These are phyloP conservation scores for Nigrograna mackinnonii DNA, from an alignment of 2,329 filamentous ascomycete genomes.

Conservation along the genomic window DNA sequence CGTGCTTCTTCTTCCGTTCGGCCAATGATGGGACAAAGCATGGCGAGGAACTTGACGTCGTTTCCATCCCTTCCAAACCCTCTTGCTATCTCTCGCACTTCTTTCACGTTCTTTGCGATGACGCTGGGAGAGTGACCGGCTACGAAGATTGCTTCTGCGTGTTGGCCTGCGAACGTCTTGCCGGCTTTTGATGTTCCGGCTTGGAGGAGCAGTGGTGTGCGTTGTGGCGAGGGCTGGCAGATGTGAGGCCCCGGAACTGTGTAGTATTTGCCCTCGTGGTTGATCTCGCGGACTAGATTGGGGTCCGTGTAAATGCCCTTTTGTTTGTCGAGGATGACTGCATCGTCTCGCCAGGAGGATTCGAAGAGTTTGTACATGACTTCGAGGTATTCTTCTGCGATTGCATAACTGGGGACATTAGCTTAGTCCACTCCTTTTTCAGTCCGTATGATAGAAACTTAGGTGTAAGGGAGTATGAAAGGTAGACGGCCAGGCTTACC, in stretches of 20 bases:
- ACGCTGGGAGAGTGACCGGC: conserved; percentile 64
- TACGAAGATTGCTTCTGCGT: conserved; percentile 72
- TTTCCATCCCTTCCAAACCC: conserved; percentile 57
- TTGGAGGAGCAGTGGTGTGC: conserved; percentile 69
- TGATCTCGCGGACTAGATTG: conserved; percentile 62
- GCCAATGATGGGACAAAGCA: conserved; percentile 66
- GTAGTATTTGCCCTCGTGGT: conserved; percentile 68
- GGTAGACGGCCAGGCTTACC: conserved; percentile 57
- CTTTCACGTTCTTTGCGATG: conserved; percentile 62
- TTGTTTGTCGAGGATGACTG: conserved; percentile 61
- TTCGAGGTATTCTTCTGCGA: conserved; percentile 70
- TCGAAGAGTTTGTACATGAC: conserved; percentile 71
- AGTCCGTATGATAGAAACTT: conserved; percentile 56
- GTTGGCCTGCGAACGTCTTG: conserved; percentile 67
- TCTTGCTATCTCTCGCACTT: conserved; percentile 60
- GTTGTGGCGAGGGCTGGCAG: conserved; percentile 66
- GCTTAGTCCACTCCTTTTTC: conserved; percentile 59
- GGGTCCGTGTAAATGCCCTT: conserved; percentile 63
- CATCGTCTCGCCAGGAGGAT: conserved; percentile 67
- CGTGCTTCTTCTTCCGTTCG: conserved; percentile 66
- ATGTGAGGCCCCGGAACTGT: conserved; percentile 67
- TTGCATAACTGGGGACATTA: conserved; percentile 58
- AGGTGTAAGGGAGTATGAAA: not conserved
- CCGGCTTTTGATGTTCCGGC: conserved; percentile 68
- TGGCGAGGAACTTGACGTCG: conserved; percentile 67